Base-by-base conservation (phyloP, 2,329 filamentous ascomycete genomes). In the Pochonia chlamydosporia region DNA sequence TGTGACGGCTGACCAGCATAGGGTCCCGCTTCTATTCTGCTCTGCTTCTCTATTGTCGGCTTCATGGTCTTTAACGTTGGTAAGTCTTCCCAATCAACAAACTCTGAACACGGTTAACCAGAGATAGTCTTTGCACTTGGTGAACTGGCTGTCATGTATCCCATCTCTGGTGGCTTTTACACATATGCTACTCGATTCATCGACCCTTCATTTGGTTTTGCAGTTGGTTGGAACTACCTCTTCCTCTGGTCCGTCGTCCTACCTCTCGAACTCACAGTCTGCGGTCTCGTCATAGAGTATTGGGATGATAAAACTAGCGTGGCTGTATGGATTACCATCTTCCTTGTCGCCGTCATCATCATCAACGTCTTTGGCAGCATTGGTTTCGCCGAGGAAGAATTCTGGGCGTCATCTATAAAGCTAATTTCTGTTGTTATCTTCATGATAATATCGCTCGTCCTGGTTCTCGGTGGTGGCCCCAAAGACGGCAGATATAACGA, bases 131-230 rank as follows among this genome's bases (percentile, higher is more conserved):
- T 78, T 57, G 79, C 79, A 49, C 73, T 83, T 43, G 79, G 78
- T 54, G 80, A 83, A 59, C 64, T 83, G 44, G 77, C 79, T 48
- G 74, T 82, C 57, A 73, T 82, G 69, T 83, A 76, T 52, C 79
- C 79, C 14, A 73, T 82, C 58, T 80, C 78, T 56, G 79, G 79
- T 61, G 78, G 77, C 53, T 83, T 83, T 70, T 82, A 80, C 57
- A 78, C 76, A 23, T 82, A 81, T 64, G 77, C 75, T 24, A 70
- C 71, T 47, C 78, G 79, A 44, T 83, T 83, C 58, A 75, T 83
- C 52, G 79, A 81, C 59, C 79, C 79, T 23, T 76, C 79, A 1
- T 82, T 78, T 70, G 74, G 74, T 50, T 78, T 77, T 43, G 74
- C 74, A 51, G 74, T 77, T 66, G 74, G 74, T 33, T 66, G 62